phyloP scores from a whole-genome alignment of 345 rosid species.

The Cardiospermum halicacabum region DNA sequence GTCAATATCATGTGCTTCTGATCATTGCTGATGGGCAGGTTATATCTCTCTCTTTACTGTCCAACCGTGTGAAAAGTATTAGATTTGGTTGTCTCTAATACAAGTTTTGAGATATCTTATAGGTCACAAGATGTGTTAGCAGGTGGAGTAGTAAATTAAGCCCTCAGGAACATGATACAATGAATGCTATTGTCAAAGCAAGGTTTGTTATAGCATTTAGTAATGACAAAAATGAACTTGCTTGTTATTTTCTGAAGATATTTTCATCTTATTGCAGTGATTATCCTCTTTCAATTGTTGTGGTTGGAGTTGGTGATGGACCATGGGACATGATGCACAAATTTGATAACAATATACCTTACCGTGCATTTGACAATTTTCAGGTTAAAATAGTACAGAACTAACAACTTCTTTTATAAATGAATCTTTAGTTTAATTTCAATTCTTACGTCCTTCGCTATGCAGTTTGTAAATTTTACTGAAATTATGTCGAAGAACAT shows the following conservation, averaged over 20 bases:
- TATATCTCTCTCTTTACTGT: background rate
- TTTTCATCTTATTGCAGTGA: constrained; percentile 22
- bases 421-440: too few species aligned
- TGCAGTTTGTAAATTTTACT: constrained; percentile 50
- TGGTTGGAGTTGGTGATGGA: constrained; percentile 62
- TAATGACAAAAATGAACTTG: too few species aligned
- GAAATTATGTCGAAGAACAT: constrained; percentile 37
- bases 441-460: background rate
- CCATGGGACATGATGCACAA: constrained; percentile 59
- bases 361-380: constrained; percentile 50
- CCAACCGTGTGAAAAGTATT: too few species aligned
- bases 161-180: constrained; percentile 42
- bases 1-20: constrained; percentile 54
- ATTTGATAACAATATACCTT: constrained; percentile 52
- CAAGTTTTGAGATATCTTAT: background rate
- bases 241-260: background rate
- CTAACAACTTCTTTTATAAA: background rate
- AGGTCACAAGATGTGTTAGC: constrained; percentile 55
- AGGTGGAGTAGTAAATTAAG: constrained; percentile 33
- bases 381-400: constrained; percentile 28
- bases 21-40: constrained; percentile 63
- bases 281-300: constrained; percentile 45
- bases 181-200: constrained; percentile 48
- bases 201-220: constrained; percentile 23
- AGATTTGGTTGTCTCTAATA: too few species aligned